Evolutionary conservation across 2,329 filamentous ascomycete species (phyloP), one percentile per base, ranked within the genome.

Genomic region (Colletotrichum sp.): DNA sequence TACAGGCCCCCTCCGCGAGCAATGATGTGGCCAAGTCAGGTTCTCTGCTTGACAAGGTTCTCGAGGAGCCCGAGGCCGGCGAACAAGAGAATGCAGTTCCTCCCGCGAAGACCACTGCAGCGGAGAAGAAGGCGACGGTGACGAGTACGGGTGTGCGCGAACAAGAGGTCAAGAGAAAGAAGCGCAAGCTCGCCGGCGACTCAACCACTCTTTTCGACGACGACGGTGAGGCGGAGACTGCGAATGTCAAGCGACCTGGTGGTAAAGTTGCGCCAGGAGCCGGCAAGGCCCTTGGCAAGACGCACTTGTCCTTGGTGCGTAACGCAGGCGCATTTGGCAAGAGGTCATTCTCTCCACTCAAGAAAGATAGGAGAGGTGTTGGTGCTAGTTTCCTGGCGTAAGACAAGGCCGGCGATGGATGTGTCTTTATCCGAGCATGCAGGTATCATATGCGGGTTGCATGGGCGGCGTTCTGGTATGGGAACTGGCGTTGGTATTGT

Each of bases 141-240:
- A 82, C 79, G 79, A 79, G 80, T 28, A 69, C 69, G 24, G 78
- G 80, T 63, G 81, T 78, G 85, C 80, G 82, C 82, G 81, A 72
- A 68, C 81, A 72, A 74, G 86, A 89, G 78, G 86, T 83, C 8
- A 90, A 88, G 83, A 93, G 91, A 82, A 95, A 93, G 88, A 96
- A 94, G 87, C 91, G 94, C 77, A 96, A 95, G 84, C 85, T 95
- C 7, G 87, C 95, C 2, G 92, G 93, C 6, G 86, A 85, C 26
- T 88, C 89, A 26, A 91, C 90, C 64, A 94, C 92, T 4, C 82
- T 97, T 7, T 95, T 96, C 10, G 93, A 93, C 6, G 93, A 94
- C 10, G 89, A 88, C 7, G 91, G 84, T 13, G 91, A 91, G 75
- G 85, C 32, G 18, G 64, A 66, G 39, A 59, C 70, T 65, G 32